Evolutionary conservation across 495 filamentous ascomycete genomes (phyloP).

Genomic region (Hypoxylon lienhwacheense): DNA sequence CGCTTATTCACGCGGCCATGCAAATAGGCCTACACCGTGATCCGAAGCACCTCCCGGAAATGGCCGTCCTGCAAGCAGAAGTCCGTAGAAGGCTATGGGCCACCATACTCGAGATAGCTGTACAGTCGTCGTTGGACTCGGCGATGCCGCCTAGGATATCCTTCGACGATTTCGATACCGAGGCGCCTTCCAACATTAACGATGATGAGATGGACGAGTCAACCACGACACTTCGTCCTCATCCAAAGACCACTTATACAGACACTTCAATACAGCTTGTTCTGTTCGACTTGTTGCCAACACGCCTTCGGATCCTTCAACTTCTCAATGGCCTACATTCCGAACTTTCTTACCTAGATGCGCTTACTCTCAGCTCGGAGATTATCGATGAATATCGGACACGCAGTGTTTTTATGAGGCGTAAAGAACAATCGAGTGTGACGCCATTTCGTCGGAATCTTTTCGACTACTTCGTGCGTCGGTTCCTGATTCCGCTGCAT

Average conservation of each 20-base stretch:
- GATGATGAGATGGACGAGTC: constrained; percentile 57
- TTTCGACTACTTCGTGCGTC: constrained; percentile 50
- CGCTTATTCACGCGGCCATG: constrained; percentile 58
- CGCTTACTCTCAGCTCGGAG: constrained; percentile 50
- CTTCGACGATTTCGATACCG: constrained; percentile 55
- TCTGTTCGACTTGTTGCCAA: constrained; percentile 50
- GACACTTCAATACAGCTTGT: constrained; percentile 56
- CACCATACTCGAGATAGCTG: constrained; percentile 61
- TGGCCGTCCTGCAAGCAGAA: constrained; percentile 54
- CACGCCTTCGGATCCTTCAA: constrained; percentile 53
- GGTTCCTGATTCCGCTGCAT: constrained; percentile 58
- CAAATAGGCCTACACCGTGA: constrained; percentile 63
- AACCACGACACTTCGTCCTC: constrained; percentile 40
- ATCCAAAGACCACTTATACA: constrained; percentile 46
- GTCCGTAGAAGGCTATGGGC: constrained; percentile 63
- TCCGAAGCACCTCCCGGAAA: constrained; percentile 53
- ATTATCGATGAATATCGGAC: constrained; percentile 44
- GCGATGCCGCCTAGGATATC: constrained; percentile 58
- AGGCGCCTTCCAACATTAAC: constrained; percentile 58
- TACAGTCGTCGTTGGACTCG: constrained; percentile 60
- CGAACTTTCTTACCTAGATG: constrained; percentile 55
- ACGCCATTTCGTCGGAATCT: constrained; percentile 41
- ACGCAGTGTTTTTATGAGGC: constrained; percentile 26
- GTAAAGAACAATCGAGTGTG: constrained; percentile 19
- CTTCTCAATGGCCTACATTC: constrained; percentile 54